Evolutionary conservation across 805 yeast species (phyloP), one percentile per base, ranked within the genome.

Genomic region (Saturnispora ahearnii): DNA sequence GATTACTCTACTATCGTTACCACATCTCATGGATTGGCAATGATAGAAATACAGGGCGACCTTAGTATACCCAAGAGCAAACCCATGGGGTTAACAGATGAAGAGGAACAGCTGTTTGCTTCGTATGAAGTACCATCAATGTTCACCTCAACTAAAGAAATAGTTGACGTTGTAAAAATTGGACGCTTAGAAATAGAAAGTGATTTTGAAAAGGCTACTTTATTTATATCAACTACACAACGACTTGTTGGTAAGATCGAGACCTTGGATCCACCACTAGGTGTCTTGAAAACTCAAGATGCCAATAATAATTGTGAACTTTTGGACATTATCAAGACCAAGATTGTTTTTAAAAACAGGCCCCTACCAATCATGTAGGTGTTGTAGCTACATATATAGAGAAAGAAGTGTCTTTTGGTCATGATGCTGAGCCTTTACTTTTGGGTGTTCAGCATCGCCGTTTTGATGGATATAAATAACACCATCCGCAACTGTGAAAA

Each of bases 31-130:
- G 93, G 91, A 1, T 72, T 79, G 41, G 72, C 77, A 2, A 57
- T 84, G 15, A 53, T 84, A 18, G 93, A 84, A 61, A 83, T 84
- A 18, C 93, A 84, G 59, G 93, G 93, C 9, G 87, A 81, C 33
- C 62, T 84, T 37, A 77, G 78, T 50, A 59, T 81, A 3, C 81
- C 82, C 0, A 51, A 58, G 4, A 58, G 57, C 21, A 58, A 59
- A 22, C 72, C 73, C 6, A 55, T 53, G 2, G 59, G 60, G 5
- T 59, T 66, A 21, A 57, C 68, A 41, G 62, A 64, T 13, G 69
- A 63, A 34, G 73, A 70, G 50, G 61, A 60, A 29, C 53, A 52
- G 9, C 63, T 67, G 48, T 74, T 72, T 51, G 63, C 68, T 6
- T 59, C 62, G 42, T 59, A 67, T 12, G n/a, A 43, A n/a, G 3